Evolutionary conservation across 768 basidiomycete species (phyloP).

Genomic region (Lactarius quietus): DNA sequence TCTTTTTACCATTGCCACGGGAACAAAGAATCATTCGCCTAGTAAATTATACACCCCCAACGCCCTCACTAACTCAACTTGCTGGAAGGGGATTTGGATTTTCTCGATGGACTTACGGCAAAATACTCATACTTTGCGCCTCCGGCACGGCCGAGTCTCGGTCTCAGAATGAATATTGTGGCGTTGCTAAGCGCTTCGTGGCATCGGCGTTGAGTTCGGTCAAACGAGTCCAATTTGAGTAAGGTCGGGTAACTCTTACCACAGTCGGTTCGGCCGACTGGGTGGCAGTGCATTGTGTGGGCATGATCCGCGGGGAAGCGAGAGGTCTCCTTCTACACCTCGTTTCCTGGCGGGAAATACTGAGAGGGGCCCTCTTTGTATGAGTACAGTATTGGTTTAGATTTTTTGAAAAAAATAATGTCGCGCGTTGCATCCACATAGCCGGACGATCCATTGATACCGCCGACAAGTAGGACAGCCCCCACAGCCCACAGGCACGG

Average conservation of each 20-base stretch:
- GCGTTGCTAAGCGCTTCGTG: background rate
- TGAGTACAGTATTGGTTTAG: background rate
- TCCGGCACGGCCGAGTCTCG: background rate
- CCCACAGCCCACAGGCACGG: background rate
- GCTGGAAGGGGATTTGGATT: background rate
- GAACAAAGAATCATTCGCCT: background rate
- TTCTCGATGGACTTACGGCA: background rate
- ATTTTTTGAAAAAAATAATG: background rate
- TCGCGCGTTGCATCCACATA: background rate
- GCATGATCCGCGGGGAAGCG: background rate
- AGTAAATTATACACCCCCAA: background rate
- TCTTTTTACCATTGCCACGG: background rate
- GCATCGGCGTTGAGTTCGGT: background rate
- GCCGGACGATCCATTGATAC: background rate
- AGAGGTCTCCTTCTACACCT: background rate
- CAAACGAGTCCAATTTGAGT: background rate
- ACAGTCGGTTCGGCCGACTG: background rate
- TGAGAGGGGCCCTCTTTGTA: too few species aligned
- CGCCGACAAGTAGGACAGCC: background rate
- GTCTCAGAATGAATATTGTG: background rate
- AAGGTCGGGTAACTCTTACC: background rate
- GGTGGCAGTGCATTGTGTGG: background rate
- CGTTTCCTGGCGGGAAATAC: background rate
- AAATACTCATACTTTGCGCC: slow-evolving; percentile 2
- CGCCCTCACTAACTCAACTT: background rate